Base-by-base conservation (phyloP, 352 stramenopile species). In the Globisporangium rhizosaccharum region DNA sequence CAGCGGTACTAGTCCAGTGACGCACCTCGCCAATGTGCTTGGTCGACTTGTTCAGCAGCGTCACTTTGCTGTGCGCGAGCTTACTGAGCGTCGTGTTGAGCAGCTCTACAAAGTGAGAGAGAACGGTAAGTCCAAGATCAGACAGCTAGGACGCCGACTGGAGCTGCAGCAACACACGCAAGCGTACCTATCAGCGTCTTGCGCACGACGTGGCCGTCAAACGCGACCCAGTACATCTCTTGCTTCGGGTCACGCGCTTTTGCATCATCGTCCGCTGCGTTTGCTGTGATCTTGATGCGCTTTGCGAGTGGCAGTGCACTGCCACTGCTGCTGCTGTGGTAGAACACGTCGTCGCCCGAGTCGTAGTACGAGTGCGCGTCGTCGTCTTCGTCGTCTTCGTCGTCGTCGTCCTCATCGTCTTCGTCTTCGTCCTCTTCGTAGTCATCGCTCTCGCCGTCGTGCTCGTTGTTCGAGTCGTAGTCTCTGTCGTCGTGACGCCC, bases 181-280 rank as follows among this genome's bases (percentile, higher is more conserved):
- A 52, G 7, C 49, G 36, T n/a, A 88, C 82, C 82, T 30, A 91
- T 91, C 56, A 92, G 71, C 25, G 72, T 90, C 61, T 92, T 92
- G 20, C 72, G 54, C 55, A 90, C 70, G 17, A 88, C 62, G 48
- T 79, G 57, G 23, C 61, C 72, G 57, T 92, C 80, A 56, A 90
- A 90, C 1, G 75, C 66, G 42, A 75, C 70, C 80, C 80, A 92
- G 54, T 88, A 92, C 50, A 75, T 68, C 53, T 92, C 79, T 8
- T 53, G 58, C 25, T 56, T 73, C 6, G 61, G 45, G 28, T 70
- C 60, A 10, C 44, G 62, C 1, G 52, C 25, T 20, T 64, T 63
- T 37, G 33, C 53, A 36, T 5, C 46, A 41, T 30, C 55, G 26
- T 23, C 18, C 17, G 41, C 44, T 1, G 37, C 57, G 12, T 70